Base-by-base conservation (phyloP, 1,284 basidiomycete genomes). In the Apiotrichum mycotoxinovorans region DNA sequence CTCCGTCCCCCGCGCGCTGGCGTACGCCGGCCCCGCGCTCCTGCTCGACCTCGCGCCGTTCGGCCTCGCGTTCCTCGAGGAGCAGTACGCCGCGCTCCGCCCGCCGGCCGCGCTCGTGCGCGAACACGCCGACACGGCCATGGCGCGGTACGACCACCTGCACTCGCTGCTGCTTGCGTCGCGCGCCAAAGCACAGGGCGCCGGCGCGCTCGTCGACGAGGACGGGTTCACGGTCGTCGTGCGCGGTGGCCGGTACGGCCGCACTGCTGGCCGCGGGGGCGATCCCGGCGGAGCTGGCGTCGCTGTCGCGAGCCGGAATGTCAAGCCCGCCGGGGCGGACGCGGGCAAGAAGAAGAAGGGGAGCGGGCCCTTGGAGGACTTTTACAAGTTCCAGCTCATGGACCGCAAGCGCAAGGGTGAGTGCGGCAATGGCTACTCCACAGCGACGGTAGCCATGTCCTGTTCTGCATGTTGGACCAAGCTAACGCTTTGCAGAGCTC, bases 161-260 rank as follows among this genome's bases (percentile, higher is more conserved):
- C 83, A 88, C 64, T 78, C 80, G 17, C 53, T 79, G 47, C 81
- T 72, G 14, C 62, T 72, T 10, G 60, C 68, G 5, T 66, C 65
- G 1, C 58, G 68, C 27, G 70, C 83, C 42, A 84, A 84, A 74
- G 77, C 79, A 59, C 85, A 83, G 69, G 86, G 84, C 60, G 82
- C 84, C 11, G 76, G 74, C 64, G 71, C 88, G 14, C 82, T 93
- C 56, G 88, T 93, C 47, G 91, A 95, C 73, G 89, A 89, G 62
- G 91, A 95, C 64, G 91, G 91, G 1, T 95, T 94, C 73, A 93
- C 90, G 14, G 83, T 94, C 12, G 91, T 95, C 30, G 88, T 87
- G 25, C 82, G 91, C 30, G 89, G 89, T 11, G 91, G 91, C 9
- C 86, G 87, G 26, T 92, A 91, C 68, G 91, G 91, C 3, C 83